phyloP scores from a whole-genome alignment of 2,329 filamentous ascomycete species.

The Pseudopyricularia javanii region DNA sequence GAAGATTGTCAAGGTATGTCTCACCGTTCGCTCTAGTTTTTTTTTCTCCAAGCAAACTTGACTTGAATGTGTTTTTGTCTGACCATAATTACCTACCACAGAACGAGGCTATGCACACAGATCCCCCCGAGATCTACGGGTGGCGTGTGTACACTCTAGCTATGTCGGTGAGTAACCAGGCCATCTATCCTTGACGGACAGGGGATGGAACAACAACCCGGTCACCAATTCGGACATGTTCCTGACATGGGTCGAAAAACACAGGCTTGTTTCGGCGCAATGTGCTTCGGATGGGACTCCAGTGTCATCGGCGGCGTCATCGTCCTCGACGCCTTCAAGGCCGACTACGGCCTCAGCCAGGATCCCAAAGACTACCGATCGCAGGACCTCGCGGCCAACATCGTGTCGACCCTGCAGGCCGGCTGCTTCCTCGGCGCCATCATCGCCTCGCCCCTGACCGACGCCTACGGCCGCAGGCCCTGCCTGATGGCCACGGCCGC shows the following conservation, averaged over 20 bases:
- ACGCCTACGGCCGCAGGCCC: constrained; percentile 18
- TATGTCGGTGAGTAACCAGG: constrained; percentile 25
- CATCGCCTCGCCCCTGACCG: constrained; percentile 13
- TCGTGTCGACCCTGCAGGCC: constrained; percentile 13
- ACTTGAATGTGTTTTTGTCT: background rate
- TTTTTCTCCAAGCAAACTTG: background rate
- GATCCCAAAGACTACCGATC: background rate
- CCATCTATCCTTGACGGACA: background rate
- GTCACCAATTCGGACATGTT: background rate
- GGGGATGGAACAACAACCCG: no score
- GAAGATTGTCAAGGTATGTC: constrained; percentile 16
- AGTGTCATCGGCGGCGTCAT: constrained; percentile 15
- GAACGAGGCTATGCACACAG: constrained; percentile 49
- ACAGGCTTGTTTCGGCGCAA: constrained; percentile 12
- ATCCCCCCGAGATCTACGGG: constrained; percentile 57
- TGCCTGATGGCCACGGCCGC: constrained; percentile 7
- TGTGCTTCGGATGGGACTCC: constrained; percentile 15
- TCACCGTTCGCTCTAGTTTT: background rate
- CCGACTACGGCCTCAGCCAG: constrained; percentile 1
- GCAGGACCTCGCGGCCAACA: constrained; percentile 10
- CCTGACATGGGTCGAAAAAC: background rate
- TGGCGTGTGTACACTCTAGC: constrained; percentile 55
- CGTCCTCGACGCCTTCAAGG: constrained; percentile 10
- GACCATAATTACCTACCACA: constrained; percentile 9
- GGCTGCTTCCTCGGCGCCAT: constrained; percentile 12